phyloP scores from a whole-genome alignment of 495 filamentous ascomycete genomes.

The Physcia stellaris region DNA sequence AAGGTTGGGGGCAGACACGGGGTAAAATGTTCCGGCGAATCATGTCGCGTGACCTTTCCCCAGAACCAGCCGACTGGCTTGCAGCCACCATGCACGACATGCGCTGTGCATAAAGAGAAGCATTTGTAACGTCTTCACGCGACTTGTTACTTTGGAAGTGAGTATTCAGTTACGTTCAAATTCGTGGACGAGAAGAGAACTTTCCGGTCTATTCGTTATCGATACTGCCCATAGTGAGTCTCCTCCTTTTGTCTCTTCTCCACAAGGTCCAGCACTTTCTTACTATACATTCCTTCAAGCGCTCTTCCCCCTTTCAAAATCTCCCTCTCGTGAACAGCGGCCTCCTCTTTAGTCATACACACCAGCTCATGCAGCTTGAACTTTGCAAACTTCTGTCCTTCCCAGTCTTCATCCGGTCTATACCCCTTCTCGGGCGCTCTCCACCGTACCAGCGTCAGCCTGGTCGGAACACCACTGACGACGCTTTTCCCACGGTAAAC shows the following conservation, averaged over 20 bases:
- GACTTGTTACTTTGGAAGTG: too few species aligned
- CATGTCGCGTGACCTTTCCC: too few species aligned
- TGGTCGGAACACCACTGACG: constrained; percentile 64
- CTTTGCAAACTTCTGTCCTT: constrained; percentile 57
- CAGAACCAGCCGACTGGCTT: too few species aligned
- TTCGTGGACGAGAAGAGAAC: too few species aligned
- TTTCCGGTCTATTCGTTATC: too few species aligned
- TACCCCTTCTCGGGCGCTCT: constrained; percentile 40
- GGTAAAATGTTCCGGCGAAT: too few species aligned
- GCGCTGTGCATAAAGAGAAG: too few species aligned
- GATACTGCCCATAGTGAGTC: constrained; percentile 37
- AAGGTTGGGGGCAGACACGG: too few species aligned
- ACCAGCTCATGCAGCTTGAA: constrained; percentile 62
- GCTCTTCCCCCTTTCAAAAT: constrained; percentile 57
- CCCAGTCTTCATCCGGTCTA: constrained; percentile 24
- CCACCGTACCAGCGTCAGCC: constrained; percentile 70
- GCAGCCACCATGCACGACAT: too few species aligned
- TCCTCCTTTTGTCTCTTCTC: constrained; percentile 49
- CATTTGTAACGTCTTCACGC: too few species aligned
- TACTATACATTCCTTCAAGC: constrained; percentile 60
- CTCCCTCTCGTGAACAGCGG: constrained; percentile 62
- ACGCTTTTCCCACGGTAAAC: constrained; percentile 74
- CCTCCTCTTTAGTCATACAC: constrained; percentile 94
- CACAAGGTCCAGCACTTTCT: constrained; percentile 47
- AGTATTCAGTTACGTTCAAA: too few species aligned